phyloP scores from a whole-genome alignment of 768 basidiomycete species.

The Tulasnella sp. region DNA sequence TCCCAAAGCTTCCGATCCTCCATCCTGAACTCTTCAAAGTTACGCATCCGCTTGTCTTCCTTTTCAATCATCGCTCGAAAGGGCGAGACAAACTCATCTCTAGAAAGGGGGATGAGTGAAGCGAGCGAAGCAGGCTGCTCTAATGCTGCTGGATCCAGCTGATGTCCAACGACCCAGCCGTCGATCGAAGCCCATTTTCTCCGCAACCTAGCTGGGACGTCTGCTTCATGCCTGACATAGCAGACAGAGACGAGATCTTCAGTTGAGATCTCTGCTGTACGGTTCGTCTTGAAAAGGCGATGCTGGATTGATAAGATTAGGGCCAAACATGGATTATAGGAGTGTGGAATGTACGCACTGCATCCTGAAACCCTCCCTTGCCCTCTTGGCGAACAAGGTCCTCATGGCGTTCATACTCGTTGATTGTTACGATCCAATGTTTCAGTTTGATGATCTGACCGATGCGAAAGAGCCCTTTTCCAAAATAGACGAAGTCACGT shows the following conservation, averaged over 20 bases:
- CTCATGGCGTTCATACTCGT: conserved; percentile 2
- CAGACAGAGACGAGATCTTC: background rate
- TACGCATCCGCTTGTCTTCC: conserved; percentile 2
- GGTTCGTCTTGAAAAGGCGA: conserved; percentile 3
- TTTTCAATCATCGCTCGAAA: background rate
- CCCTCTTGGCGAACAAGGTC: conserved; percentile 2
- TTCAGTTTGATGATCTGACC: conserved; percentile 5
- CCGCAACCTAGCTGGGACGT: background rate
- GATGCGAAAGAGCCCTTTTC: background rate
- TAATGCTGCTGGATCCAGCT: background rate
- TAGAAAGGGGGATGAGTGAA: background rate
- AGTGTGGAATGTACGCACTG: background rate
- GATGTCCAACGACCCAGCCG: background rate
- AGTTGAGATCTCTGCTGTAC: background rate
- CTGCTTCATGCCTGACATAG: conserved; percentile 1
- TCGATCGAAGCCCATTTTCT: background rate
- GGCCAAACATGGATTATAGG: background rate
- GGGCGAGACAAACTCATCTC: background rate
- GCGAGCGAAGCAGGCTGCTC: background rate
- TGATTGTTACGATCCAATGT: background rate
- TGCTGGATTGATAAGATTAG: background rate
- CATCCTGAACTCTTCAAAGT: background rate
- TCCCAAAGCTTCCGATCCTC: background rate
- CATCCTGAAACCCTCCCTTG: background rate
- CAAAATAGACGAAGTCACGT: conserved; percentile 10